These are phyloP conservation scores for Kwoniella bestiolae DNA, from an alignment of 768 basidiomycete genomes.

Conservation along the genomic window DNA sequence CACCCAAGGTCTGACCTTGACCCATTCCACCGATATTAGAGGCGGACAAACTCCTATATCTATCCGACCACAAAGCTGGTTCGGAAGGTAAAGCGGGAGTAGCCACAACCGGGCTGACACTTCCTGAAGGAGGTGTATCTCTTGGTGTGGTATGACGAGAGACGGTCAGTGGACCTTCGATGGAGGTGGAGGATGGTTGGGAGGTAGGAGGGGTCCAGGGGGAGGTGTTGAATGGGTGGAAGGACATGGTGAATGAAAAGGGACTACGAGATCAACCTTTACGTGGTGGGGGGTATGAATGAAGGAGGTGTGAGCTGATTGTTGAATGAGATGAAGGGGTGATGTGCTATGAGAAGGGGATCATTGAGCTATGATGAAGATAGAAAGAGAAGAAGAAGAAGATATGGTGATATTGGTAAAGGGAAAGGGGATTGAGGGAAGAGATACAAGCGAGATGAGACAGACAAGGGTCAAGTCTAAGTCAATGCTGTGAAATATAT, in stretches of 20 bases:
- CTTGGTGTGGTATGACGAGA: constrained; percentile 8
- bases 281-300: too few species aligned
- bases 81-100: constrained; percentile 4
- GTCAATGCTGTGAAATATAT: not conserved
- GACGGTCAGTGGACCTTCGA: not conserved
- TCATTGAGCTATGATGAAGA: not conserved
- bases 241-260: constrained; percentile 8
- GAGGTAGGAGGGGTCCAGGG: constrained; percentile 17
- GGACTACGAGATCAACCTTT: too few species aligned
- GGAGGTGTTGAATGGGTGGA: constrained; percentile 19
- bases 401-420: too few species aligned
- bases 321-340: too few species aligned
- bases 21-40: constrained; percentile 13
- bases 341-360: not conserved
- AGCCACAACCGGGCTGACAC: constrained; percentile 13
- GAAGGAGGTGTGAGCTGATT: too few species aligned
- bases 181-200: not conserved
- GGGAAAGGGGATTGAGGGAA: too few species aligned
- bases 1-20: not conserved
- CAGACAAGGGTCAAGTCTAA: not conserved
- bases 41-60: constrained; percentile 15
- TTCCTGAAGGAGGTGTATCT: constrained; percentile 15
- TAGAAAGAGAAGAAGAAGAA: not conserved
- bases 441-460: too few species aligned
- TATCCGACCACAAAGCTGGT: constrained; percentile 18